phyloP scores from a whole-genome alignment of 129 eudicot genomes.

The Tanacetum coccineum region DNA sequence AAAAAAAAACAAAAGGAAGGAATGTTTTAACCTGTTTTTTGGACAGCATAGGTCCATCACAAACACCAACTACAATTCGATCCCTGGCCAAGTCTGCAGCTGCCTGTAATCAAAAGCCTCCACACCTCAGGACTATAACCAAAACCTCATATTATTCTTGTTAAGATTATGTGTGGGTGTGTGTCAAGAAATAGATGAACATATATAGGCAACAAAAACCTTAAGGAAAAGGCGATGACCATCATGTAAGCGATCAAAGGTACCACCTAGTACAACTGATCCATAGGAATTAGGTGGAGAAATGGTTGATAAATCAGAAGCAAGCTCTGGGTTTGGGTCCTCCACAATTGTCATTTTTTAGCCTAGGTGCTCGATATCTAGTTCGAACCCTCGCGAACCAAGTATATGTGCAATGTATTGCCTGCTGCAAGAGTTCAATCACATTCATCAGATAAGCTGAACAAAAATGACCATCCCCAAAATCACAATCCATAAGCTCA shows the following conservation, averaged over 20 bases:
- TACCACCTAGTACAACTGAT: slow-evolving; percentile 87
- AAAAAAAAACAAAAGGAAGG: background rate
- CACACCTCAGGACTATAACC: slow-evolving; percentile 5
- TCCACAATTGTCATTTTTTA: slow-evolving; percentile 36
- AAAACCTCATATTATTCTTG: background rate
- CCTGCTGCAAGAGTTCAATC: slow-evolving; percentile 16
- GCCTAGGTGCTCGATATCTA: background rate
- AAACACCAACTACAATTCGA: slow-evolving; percentile 78
- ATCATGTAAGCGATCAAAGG: slow-evolving; percentile 85
- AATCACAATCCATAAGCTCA: slow-evolving; percentile 8
- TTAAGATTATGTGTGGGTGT: background rate
- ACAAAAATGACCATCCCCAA: background rate
- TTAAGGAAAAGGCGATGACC: slow-evolving; percentile 89
- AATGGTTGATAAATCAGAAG: slow-evolving; percentile 23
- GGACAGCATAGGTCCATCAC: slow-evolving; percentile 88
- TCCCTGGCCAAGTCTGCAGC: slow-evolving; percentile 74
- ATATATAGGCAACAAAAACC: slow-evolving; percentile 34
- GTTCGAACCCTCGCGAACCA: slow-evolving; percentile 3
- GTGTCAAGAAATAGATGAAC: slow-evolving; percentile 10
- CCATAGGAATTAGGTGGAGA: slow-evolving; percentile 62
- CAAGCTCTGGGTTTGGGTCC: slow-evolving; percentile 18
- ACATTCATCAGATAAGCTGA: slow-evolving; percentile 11
- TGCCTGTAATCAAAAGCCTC: slow-evolving; percentile 43
- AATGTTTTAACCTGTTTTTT: slow-evolving; percentile 56
- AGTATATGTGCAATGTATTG: slow-evolving; percentile 12